Evolutionary conservation across 345 rosid genomes (phyloP).

Genomic region (Eucalyptus urophylla): DNA sequence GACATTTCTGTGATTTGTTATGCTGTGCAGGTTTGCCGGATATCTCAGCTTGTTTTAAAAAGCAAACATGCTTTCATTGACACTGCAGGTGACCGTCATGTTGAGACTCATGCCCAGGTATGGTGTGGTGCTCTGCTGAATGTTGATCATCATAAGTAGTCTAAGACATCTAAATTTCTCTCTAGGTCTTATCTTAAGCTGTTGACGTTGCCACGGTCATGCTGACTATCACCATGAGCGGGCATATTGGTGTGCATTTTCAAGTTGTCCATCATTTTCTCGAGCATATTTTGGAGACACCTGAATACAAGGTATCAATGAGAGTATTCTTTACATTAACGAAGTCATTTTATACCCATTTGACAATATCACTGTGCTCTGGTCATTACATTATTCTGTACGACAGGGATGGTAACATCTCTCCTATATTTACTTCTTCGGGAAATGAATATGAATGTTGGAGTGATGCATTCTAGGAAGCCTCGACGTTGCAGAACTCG

Average conservation of each 20-base stretch:
- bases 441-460: slow-evolving; percentile 70
- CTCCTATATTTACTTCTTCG: slow-evolving; percentile 57
- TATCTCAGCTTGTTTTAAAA: slow-evolving; percentile 82
- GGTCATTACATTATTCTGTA: slow-evolving; percentile 70
- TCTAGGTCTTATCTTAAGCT: background rate
- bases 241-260: slow-evolving; percentile 28
- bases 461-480: slow-evolving; percentile 88
- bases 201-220: background rate
- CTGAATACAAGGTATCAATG: slow-evolving; percentile 51
- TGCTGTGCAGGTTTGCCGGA: slow-evolving; percentile 59
- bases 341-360: background rate
- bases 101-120: slow-evolving; percentile 79
- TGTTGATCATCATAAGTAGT: background rate
- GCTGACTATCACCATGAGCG: background rate
- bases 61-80: slow-evolving; percentile 69
- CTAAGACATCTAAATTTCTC: background rate
- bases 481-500: slow-evolving; percentile 70
- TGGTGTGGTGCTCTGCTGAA: background rate
- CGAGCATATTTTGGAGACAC: slow-evolving; percentile 38
- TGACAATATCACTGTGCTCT: slow-evolving; percentile 10
- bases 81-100: slow-evolving; percentile 53
- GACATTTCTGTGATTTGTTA: background rate
- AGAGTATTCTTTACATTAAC: background rate
- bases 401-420: slow-evolving; percentile 87
- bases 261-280: slow-evolving; percentile 54